Evolutionary conservation across 495 filamentous ascomycete species (phyloP).

Genomic region (Hyaloscypha finlandica): DNA sequence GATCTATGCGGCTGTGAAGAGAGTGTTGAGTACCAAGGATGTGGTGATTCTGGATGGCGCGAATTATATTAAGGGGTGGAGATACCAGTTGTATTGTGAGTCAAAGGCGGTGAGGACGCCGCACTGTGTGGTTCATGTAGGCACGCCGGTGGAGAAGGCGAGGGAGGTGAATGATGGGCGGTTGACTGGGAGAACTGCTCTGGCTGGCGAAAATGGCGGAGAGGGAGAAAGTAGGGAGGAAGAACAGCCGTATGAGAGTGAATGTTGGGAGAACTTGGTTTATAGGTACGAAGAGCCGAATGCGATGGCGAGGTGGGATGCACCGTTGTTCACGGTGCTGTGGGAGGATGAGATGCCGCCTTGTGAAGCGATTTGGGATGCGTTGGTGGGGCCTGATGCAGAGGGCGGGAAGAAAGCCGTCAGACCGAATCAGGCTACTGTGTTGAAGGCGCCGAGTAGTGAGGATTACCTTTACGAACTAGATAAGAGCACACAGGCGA

Average conservation of each 20-base stretch:
- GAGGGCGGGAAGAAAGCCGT: conserved; percentile 53
- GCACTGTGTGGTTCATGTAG: conserved; percentile 85
- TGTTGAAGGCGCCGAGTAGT: conserved; percentile 61
- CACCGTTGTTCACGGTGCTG: conserved; percentile 86
- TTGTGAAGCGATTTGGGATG: conserved; percentile 74
- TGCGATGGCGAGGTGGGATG: conserved; percentile 93
- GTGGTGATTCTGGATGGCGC: conserved; percentile 88
- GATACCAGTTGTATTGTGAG: conserved; percentile 95
- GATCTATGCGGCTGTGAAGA: conserved; percentile 82
- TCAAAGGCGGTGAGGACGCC: conserved; percentile 83
- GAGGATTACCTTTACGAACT: conserved; percentile 83
- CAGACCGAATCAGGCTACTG: conserved; percentile 78
- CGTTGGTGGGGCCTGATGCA: conserved; percentile 57
- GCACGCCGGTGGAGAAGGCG: conserved; percentile 70
- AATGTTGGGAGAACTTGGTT: conserved; percentile 87
- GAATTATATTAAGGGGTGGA: conserved; percentile 98
- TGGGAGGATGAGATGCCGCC: conserved; percentile 73
- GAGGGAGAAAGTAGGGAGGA: conserved; percentile 34
- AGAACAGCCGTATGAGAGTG: conserved; percentile 60
- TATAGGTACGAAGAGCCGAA: conserved; percentile 97
- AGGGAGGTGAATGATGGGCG: conserved; percentile 57
- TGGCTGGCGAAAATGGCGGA: conserved; percentile 13
- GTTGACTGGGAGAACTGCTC: conserved; percentile 31
- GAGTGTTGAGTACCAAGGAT: conserved; percentile 72
- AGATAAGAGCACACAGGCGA: conserved; percentile 80